Evolutionary conservation across 768 basidiomycete genomes (phyloP), one percentile per base, ranked within the genome.

Genomic region (Lentinula edodes): DNA sequence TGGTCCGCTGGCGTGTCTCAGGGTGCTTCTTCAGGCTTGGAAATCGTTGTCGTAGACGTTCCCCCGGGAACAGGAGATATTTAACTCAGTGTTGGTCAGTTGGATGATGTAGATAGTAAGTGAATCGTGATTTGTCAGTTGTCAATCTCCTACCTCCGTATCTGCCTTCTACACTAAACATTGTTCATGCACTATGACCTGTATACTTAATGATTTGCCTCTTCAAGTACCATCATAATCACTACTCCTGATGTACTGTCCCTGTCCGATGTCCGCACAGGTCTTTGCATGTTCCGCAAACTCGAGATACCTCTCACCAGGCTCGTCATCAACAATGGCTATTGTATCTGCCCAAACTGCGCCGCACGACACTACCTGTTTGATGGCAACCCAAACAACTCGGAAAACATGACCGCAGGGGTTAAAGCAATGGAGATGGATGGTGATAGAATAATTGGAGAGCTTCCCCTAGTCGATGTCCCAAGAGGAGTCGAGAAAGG

Each of bases 1-100:
- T 98, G 96, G 95, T 70, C 69, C 7, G 70, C 76, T 6, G 71
- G 68, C 10, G 76, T 76, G 1, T 76, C 75, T 4, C 75, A 72
- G 0, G 28, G 12, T 42, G 39, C 38, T 28, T 38, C 36, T 12
- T 20, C 54, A 28, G 84, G 83, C 3, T 74, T 98, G 35, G 96
- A 99, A 67, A 79, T 94, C 0, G 79, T 99, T 15, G 90, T 98
- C 6, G 77, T 98, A 28, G 96, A 99, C 71, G 93, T 97, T 88
- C 96, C 96, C 2, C 96, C 96, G 0, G 96, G 96, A 0, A 99
- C 96, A 0, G 96, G 96, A 0, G 96, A 99, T 70, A 94, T 99
- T 0, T 92, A 93, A 8, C 80, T 99, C 52, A 95, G 92, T 6
- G 76, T 99, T 0, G 94, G 91, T 0, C 95, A 97, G 68, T 80